phyloP scores from a whole-genome alignment of 2,329 filamentous ascomycete genomes.

The Calonectria hawksworthii region DNA sequence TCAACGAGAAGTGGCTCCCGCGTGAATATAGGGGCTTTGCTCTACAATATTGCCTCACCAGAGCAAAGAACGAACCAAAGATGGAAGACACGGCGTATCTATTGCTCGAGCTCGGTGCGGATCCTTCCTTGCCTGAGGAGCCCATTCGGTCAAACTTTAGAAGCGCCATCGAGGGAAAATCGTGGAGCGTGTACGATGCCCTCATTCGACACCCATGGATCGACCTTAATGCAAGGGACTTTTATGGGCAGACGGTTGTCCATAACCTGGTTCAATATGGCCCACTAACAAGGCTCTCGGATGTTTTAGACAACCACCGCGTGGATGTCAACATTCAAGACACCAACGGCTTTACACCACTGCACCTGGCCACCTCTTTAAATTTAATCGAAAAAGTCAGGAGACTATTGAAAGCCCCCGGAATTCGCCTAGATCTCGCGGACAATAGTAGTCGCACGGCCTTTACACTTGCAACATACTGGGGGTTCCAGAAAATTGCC shows the following conservation, averaged over 20 bases:
- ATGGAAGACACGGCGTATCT: background rate
- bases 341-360: background rate
- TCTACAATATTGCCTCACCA: background rate
- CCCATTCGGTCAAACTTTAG: background rate
- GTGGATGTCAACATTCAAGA: constrained; percentile 12
- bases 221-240: background rate
- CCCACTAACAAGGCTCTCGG: background rate
- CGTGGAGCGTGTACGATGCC: constrained; percentile 7
- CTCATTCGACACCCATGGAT: background rate
- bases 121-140: background rate
- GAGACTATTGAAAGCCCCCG: background rate
- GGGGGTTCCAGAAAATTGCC: constrained; percentile 7
- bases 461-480: constrained; percentile 7
- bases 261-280: constrained; percentile 2
- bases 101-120: background rate
- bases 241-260: background rate
- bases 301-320: background rate
- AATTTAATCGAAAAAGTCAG: background rate
- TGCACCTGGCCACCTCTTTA: background rate
- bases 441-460: constrained; percentile 16
- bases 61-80: background rate
- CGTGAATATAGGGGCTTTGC: background rate
- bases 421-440: background rate
- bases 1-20: constrained; percentile 9
- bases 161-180: background rate